phyloP scores from a whole-genome alignment of 495 filamentous ascomycete species.

The Annulohypoxylon bovei region DNA sequence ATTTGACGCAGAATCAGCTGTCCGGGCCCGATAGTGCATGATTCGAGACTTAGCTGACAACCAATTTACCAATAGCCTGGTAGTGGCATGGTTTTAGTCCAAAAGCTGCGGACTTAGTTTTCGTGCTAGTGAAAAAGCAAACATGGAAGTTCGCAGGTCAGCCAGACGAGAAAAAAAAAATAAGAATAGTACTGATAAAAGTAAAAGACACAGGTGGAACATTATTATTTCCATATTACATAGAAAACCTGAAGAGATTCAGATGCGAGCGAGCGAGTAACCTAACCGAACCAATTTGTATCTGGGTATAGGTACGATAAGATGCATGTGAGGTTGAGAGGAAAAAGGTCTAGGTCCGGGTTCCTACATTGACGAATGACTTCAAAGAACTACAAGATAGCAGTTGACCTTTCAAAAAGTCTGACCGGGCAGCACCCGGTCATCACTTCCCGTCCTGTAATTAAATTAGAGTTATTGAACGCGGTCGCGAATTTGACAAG shows the following conservation, averaged over 20 bases:
- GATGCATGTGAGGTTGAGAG: slow-evolving; percentile 5
- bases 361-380: slow-evolving; percentile 33
- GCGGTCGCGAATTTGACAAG: slow-evolving; percentile 3
- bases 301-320: slow-evolving; percentile 12
- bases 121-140: slow-evolving; percentile 31
- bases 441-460: slow-evolving; percentile 41
- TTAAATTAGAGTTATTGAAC: slow-evolving; percentile 41
- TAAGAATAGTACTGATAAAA: background rate
- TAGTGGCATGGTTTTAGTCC: slow-evolving; percentile 25
- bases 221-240: slow-evolving; percentile 5
- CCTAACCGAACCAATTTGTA: background rate
- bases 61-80: slow-evolving; percentile 37
- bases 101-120: slow-evolving; percentile 21
- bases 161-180: slow-evolving; percentile 3
- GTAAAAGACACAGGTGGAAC: slow-evolving; percentile 18
- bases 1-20: slow-evolving; percentile 5
- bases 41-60: slow-evolving; percentile 9
- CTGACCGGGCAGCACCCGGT: slow-evolving; percentile 27
- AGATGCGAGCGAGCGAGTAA: slow-evolving; percentile 4
- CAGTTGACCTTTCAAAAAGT: slow-evolving; percentile 15
- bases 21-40: slow-evolving; percentile 16
- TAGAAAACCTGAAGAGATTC: background rate
- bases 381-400: slow-evolving; percentile 6
- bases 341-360: slow-evolving; percentile 24
- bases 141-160: slow-evolving; percentile 33